Percentiles rank a stretch among this genome's conserved stretches.
Conservation (phyloP, 768 basidiomycete species). For the Aureoboletus auriporus region DNA sequence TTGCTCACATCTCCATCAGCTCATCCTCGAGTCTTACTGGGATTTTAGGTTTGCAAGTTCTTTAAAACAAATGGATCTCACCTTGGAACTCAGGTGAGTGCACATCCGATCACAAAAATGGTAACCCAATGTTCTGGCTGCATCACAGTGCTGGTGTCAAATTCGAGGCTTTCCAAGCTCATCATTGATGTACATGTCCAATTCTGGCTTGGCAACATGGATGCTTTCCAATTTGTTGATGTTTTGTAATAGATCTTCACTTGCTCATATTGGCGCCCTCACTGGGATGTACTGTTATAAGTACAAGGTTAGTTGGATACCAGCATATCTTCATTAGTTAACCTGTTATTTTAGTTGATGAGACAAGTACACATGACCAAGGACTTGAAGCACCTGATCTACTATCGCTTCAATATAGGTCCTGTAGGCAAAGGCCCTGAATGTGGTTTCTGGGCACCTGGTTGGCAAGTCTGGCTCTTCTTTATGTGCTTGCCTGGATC, state of each 20-base stretch:
- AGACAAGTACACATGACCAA: constrained; percentile 99
- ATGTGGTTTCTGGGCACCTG: constrained; percentile 99
- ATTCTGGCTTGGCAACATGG: constrained; percentile 96
- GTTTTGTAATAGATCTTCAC: constrained; percentile 98
- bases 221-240: constrained; percentile 98
- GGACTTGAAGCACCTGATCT: constrained; percentile 97
- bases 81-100: too few species aligned
- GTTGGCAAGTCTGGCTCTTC: constrained; percentile 99
- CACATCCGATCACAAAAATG: too few species aligned
- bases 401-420: constrained; percentile 99
- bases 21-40: too few species aligned
- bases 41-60: too few species aligned
- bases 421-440: constrained; percentile 99
- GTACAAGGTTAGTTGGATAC: constrained; percentile 70
- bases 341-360: constrained; percentile 64
- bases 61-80: too few species aligned
- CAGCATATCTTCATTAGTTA: constrained; percentile 2
- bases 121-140: too few species aligned
- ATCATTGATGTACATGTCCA: constrained; percentile 99
- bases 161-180: constrained; percentile 95
- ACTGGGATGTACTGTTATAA: constrained; percentile 99
- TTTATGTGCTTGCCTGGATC: constrained; percentile 99
- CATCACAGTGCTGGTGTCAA: too few species aligned
- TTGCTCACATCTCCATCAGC: too few species aligned
- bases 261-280: constrained; percentile 93